Evolutionary conservation across 2,329 filamentous ascomycete genomes (phyloP), one percentile per base, ranked within the genome.

Genomic region (Fusarium stilboides): DNA sequence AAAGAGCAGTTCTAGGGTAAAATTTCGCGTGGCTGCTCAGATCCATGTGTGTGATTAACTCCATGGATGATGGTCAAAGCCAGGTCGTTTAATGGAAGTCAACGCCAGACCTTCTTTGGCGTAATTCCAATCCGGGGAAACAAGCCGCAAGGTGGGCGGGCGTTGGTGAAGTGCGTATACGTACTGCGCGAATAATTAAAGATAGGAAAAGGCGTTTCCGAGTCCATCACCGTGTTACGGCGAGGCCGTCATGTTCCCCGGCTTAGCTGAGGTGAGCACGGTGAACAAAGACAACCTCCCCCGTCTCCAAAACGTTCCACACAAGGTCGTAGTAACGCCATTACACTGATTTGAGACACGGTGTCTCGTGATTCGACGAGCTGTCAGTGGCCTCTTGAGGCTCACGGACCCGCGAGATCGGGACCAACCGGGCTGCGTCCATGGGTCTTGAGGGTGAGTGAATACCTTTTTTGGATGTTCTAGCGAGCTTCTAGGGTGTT

Each of bases 351-450:
- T 31, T 46, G 50, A 40, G 52, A 39, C 44, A 57, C 45, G 47
- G 49, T 50, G 60, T 73, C 71, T 73, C 62, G 52, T 69, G 69
- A 68, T 74, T 64, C 53, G 40, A 57, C 55, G n/a, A 57, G 34
- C 34, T 54, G 49, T 60, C 49, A 59, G 65, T 57, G 43, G 57
- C 19, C 46, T 57, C 26, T 45, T 28, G 40, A 44, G 49, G 49
- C 57, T 34, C 43, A 43, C 43, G 50, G 64, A 34, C 40, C 70
- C 54, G 57, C 55, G 56, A 67, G 57, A 68, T 73, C 69, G 71
- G 71, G 67, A 51, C 62, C 62, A 71, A 72, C 68, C 69, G 71
- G 71, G 57, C 55, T 54, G 65, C 53, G 59, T 34, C 59, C 68
- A 56, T 62, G 37, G 46, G 10, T 33, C 50, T 52, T 36, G 39